A percentile compares a stretch with the other conserved stretches of the same genome.
Conservation (phyloP, 2,329 filamentous ascomycete genomes). For the Phialemonium atrogriseum region DNA sequence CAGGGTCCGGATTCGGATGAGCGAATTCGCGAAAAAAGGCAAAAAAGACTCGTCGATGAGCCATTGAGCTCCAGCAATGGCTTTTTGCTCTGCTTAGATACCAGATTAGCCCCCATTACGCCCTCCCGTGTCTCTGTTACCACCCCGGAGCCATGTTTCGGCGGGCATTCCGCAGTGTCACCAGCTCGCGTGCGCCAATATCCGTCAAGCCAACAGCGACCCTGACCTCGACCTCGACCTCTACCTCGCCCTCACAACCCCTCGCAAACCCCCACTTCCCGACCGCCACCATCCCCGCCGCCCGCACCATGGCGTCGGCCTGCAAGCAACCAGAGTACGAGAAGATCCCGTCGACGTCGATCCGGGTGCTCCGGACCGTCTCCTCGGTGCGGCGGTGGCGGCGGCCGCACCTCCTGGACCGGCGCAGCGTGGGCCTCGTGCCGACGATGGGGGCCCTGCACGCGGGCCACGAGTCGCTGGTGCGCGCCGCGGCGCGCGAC, state of each 20-base stretch:
- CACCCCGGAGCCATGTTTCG: slow-evolving; percentile 9
- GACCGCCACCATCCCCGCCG: neutral
- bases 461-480: slow-evolving; percentile 76
- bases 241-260: neutral
- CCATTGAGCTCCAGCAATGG: slow-evolving; percentile 22
- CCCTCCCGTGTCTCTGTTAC: neutral
- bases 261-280: neutral
- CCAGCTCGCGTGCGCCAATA: slow-evolving; percentile 8
- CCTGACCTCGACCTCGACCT: neutral
- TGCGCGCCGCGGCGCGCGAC: slow-evolving; percentile 74
- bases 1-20: too few relatives aligned
- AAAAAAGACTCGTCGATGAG: slow-evolving; percentile 26
- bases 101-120: slow-evolving; percentile 5
- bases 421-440: slow-evolving; percentile 74
- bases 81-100: slow-evolving; percentile 2
- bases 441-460: slow-evolving; percentile 99
- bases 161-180: slow-evolving; percentile 8
- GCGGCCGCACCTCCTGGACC: slow-evolving; percentile 53
- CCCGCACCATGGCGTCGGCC: slow-evolving; percentile 20
- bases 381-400: slow-evolving; percentile 62
- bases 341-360: slow-evolving; percentile 47
- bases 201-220: too few relatives aligned
- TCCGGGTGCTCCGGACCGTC: slow-evolving; percentile 70
- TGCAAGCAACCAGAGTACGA: slow-evolving; percentile 12
- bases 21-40: slow-evolving; percentile 40